phyloP scores from a whole-genome alignment of 306 rosid genomes.

The Glycine latifolia region DNA sequence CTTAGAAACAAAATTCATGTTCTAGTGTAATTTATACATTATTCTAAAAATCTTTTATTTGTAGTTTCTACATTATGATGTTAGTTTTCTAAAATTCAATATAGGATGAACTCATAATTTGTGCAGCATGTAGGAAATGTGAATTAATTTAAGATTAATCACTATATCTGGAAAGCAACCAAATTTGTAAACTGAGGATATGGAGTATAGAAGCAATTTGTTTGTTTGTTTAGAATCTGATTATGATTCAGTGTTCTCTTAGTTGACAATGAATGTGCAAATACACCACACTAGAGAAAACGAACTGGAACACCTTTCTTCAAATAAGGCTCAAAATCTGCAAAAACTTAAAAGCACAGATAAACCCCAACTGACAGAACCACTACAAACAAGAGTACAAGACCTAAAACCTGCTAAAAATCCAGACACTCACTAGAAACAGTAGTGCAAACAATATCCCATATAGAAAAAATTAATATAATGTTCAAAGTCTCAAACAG shows the following conservation, averaged over 20 bases:
- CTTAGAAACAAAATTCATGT: background rate
- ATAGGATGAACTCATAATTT: background rate
- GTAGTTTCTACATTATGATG: constrained; percentile 32
- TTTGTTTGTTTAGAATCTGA: constrained; percentile 4
- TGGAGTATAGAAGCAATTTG: constrained; percentile 9
- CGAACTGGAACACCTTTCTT: no score
- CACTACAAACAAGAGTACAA: no score
- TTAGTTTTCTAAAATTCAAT: constrained; percentile 1
- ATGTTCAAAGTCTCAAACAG: no score
- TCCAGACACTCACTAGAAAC: no score
- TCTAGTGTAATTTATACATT: background rate
- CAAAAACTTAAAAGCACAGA: no score
- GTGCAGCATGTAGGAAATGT: background rate
- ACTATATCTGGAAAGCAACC: constrained; percentile 25
- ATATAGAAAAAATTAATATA: no score
- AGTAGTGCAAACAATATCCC: no score
- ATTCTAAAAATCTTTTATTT: constrained; percentile 18
- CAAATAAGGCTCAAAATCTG: no score
- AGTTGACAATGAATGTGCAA: background rate
- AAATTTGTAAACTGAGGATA: constrained; percentile 10
- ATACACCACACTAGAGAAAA: no score
- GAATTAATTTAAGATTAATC: constrained; percentile 16
- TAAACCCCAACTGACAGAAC: no score
- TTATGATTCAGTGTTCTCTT: background rate
- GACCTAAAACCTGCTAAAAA: no score